Percentiles rank a stretch among this genome's conserved stretches.
phyloP scores from a whole-genome alignment of 805 yeast genomes.

The Blastobotrys americana region DNA sequence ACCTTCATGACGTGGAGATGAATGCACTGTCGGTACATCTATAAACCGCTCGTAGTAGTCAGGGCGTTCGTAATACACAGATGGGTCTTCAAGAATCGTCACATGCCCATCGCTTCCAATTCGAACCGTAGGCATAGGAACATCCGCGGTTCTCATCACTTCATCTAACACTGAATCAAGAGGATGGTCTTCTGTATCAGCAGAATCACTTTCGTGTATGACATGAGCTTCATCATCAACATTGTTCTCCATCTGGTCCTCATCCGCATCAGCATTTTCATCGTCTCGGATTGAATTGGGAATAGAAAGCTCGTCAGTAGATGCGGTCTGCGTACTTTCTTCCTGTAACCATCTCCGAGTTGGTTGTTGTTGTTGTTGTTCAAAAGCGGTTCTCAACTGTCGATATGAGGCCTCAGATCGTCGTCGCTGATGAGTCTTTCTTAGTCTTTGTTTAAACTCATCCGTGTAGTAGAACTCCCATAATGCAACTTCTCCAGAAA shows the following conservation, averaged over 20 bases:
- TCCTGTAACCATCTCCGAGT: too few relatives aligned
- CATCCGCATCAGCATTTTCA: background rate
- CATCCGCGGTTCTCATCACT: background rate
- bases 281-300: background rate
- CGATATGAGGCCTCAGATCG: background rate
- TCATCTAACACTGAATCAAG: background rate
- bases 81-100: background rate
- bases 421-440: background rate
- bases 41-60: too few relatives aligned
- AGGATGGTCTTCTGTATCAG: background rate
- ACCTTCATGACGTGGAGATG: background rate
- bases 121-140: background rate
- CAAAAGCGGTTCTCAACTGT: background rate
- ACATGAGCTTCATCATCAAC: background rate
- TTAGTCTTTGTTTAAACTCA: constrained; percentile 1
- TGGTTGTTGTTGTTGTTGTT: background rate
- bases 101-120: background rate
- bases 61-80: background rate
- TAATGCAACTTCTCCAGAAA: constrained; percentile 34
- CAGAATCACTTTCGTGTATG: background rate
- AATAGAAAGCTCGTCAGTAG: background rate
- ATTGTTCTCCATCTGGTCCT: background rate
- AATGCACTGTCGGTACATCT: too few relatives aligned
- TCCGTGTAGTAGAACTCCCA: constrained; percentile 17
- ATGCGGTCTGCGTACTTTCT: background rate